Evolutionary conservation across 495 filamentous ascomycete species (phyloP).

Genomic region (Xylaria sp.): DNA sequence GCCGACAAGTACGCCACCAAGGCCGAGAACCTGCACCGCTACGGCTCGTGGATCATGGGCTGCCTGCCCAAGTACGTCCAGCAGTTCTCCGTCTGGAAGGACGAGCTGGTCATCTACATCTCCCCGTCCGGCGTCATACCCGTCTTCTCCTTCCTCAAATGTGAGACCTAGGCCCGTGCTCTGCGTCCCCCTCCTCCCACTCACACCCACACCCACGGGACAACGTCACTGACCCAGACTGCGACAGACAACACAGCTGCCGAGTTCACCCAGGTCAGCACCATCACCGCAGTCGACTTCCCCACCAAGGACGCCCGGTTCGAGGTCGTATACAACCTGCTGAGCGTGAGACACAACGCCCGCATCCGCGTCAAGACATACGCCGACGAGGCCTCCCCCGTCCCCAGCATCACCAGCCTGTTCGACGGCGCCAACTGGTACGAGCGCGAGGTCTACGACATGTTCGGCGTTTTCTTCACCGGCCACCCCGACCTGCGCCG

Average conservation of each 20-base stretch:
- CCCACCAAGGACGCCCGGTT: slow-evolving; percentile 93
- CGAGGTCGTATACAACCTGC: slow-evolving; percentile 97
- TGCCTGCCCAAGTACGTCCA: slow-evolving; percentile 97
- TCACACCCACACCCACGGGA: background rate
- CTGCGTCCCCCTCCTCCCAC: background rate
- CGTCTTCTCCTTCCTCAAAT: slow-evolving; percentile 93
- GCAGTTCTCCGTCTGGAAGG: slow-evolving; percentile 99
- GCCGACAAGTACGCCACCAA: slow-evolving; percentile 89
- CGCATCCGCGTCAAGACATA: slow-evolving; percentile 99
- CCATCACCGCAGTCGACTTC: slow-evolving; percentile 95
- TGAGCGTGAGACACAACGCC: slow-evolving; percentile 94
- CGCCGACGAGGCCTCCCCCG: slow-evolving; percentile 93
- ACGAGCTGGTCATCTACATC: slow-evolving; percentile 95
- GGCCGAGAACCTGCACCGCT: slow-evolving; percentile 83
- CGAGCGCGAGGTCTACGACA: slow-evolving; percentile 95
- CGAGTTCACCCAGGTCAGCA: slow-evolving; percentile 91
- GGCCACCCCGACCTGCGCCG: slow-evolving; percentile 95
- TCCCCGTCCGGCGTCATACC: slow-evolving; percentile 85
- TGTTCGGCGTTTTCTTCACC: slow-evolving; percentile 97
- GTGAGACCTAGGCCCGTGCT: slow-evolving; percentile 44
- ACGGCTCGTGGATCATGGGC: slow-evolving; percentile 95
- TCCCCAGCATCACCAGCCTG: slow-evolving; percentile 83
- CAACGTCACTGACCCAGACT: slow-evolving; percentile 19
- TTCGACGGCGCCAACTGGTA: slow-evolving; percentile 99
- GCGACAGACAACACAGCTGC: slow-evolving; percentile 84